Percentiles rank a stretch among this genome's conserved stretches.
Conservation (phyloP, 129 eudicot species). For the Scalesia atractyloides region DNA sequence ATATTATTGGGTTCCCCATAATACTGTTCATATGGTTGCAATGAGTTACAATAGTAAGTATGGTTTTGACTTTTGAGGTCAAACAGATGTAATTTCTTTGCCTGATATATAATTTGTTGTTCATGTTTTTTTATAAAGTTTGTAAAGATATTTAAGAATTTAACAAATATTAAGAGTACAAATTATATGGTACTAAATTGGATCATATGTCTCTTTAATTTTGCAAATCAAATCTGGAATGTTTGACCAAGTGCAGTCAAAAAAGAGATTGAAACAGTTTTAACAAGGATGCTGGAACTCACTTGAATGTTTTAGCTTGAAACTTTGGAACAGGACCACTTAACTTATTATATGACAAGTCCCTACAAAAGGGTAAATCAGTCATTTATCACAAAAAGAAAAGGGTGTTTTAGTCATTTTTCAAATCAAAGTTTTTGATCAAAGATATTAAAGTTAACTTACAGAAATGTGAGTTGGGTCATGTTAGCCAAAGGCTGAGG, state of each 20-base stretch:
- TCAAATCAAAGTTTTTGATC: slow-evolving; percentile 4
- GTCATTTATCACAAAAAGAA: slow-evolving; percentile 16
- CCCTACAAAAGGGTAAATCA: slow-evolving; percentile 53
- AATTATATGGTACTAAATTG: background rate
- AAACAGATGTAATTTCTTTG: background rate
- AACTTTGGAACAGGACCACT: slow-evolving; percentile 89
- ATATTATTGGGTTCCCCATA: slow-evolving; percentile 84
- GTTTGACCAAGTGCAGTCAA: background rate
- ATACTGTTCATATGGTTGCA: slow-evolving; percentile 45
- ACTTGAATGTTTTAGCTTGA: slow-evolving; percentile 85
- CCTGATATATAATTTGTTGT: background rate
- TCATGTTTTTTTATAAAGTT: background rate
- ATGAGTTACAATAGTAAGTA: slow-evolving; percentile 1
- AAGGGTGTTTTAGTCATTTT: slow-evolving; percentile 19
- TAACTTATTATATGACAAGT: slow-evolving; percentile 87
- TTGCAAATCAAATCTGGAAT: background rate
- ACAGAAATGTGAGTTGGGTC: slow-evolving; percentile 91
- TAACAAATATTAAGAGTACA: background rate
- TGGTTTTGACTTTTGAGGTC: slow-evolving; percentile 24
- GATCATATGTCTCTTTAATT: background rate
- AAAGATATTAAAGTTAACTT: slow-evolving; percentile 32
- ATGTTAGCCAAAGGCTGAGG: slow-evolving; percentile 77
- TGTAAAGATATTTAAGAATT: background rate
- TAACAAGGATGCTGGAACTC: slow-evolving; percentile 23
- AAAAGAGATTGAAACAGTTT: background rate